phyloP scores from a whole-genome alignment of 164 flowering plant species.

The Stephania japonica region DNA sequence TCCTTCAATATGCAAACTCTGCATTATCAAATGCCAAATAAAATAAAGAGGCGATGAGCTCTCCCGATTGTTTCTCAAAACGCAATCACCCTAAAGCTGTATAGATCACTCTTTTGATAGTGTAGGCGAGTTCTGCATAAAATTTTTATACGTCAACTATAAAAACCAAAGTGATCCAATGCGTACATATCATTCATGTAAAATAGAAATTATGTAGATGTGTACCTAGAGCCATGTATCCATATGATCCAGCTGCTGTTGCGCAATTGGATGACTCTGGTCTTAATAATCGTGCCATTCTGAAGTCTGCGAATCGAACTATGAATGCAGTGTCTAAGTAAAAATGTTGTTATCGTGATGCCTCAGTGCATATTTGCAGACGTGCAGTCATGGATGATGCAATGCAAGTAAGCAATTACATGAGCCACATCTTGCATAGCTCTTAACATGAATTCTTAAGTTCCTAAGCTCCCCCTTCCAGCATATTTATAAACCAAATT shows the following conservation, averaged over 20 bases:
- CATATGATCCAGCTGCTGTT: constrained; percentile 49
- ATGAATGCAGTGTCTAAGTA: constrained; percentile 40
- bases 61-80: constrained; percentile 20
- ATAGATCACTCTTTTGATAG: constrained; percentile 22
- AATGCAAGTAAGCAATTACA: constrained; percentile 66
- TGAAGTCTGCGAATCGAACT: constrained; percentile 55
- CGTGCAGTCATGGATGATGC: constrained; percentile 56
- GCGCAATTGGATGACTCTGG: constrained; percentile 50
- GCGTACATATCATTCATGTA: neutral
- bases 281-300: constrained; percentile 46
- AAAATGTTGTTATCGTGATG: constrained; percentile 46
- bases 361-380: constrained; percentile 60
- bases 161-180: neutral
- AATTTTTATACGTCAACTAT: neutral
- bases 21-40: constrained; percentile 7
- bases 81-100: constrained; percentile 26
- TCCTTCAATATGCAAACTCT: constrained; percentile 33
- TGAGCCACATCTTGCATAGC: constrained; percentile 56
- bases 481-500: constrained; percentile 57
- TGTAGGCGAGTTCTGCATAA: constrained; percentile 22
- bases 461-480: constrained; percentile 49
- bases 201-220: neutral
- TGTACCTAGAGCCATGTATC: constrained; percentile 83
- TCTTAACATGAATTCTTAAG: constrained; percentile 41
- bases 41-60: constrained; percentile 25